Conservation (phyloP, 1,139 yeast species). For the Candida smagusa region DNA sequence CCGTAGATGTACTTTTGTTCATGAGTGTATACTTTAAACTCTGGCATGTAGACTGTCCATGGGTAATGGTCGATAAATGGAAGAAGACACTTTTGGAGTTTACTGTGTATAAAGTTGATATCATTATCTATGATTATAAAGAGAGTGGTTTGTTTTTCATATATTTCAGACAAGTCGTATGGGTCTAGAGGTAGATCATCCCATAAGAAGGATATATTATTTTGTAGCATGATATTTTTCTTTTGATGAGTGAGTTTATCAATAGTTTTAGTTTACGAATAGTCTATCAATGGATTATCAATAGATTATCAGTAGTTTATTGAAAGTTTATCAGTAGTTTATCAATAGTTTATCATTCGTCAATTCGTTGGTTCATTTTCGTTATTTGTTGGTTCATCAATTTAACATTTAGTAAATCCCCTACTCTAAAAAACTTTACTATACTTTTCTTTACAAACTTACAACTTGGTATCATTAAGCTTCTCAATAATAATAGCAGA, state of each 20-base stretch:
- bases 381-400: too few relatives aligned
- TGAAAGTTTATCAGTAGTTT: too few relatives aligned
- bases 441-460: too few relatives aligned
- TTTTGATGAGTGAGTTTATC: too few relatives aligned
- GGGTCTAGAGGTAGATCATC: slow-evolving; percentile 5
- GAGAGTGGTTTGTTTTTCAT: slow-evolving; percentile 2
- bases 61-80: slow-evolving; percentile 43
- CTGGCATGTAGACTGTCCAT: slow-evolving; percentile 16
- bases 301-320: too few relatives aligned
- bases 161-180: slow-evolving; percentile 4
- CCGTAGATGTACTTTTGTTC: slow-evolving; percentile 37
- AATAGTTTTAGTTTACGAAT: too few relatives aligned
- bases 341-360: too few relatives aligned
- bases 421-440: too few relatives aligned
- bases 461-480: slow-evolving; percentile 22
- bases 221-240: background rate
- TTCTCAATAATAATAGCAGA: slow-evolving; percentile 75
- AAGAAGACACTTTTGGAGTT: slow-evolving; percentile 20
- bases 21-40: slow-evolving; percentile 2
- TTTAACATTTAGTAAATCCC: too few relatives aligned
- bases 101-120: background rate
- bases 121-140: slow-evolving; percentile 2
- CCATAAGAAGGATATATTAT: slow-evolving; percentile 6
- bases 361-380: too few relatives aligned
- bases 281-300: too few relatives aligned